Evolutionary conservation across 2,329 filamentous ascomycete genomes (phyloP), one percentile per base, ranked within the genome.

Genomic region (Coleophoma cylindrospora): DNA sequence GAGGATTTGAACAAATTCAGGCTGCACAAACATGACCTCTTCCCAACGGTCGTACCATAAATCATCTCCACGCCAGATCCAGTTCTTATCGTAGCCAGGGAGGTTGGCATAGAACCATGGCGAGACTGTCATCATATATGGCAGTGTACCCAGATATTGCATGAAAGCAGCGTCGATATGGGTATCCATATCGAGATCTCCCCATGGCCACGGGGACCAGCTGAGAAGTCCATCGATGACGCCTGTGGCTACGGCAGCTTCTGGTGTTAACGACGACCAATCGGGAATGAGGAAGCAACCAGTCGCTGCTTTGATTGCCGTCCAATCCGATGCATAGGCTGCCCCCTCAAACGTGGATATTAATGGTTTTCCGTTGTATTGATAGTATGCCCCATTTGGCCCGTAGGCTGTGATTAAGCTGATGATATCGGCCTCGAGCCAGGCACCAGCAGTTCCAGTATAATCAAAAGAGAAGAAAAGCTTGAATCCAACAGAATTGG

Each of bases 21-120:
- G 73, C 41, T 43, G 57, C 17, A 74, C 54, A 2, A 66, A 56
- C 19, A 74, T 54, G 1, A 73, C 66, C 47, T 76, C 64, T 33
- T 71, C 64, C 80, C 80, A 83, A 5, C 80, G 75, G 44, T 79
- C 69, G 54, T 71, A 74, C 79, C 81, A 84, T 12, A 84, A 64
- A 43, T 74, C 68, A 52, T 83, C 80, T n/a, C 77, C 75, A 7
- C 72, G 79, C 69, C 76, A 84, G 9, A 81, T 65, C 79, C 80
- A 84, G 59, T 82, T 81, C 67, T 85, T 52, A 21, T 44, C 27
- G 37, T 52, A 52, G 7, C 41, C 50, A 0, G 76, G 74, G 14
- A 52, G 17, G 53, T 81, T 75, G 34, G 80, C 81, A 61, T 72
- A 80, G 61, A 80, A 80, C 76, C 75, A 79, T 0, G 77, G 76